Evolutionary conservation across 805 yeast species (phyloP).

Genomic region (Schizosaccharomyces osmophilus): DNA sequence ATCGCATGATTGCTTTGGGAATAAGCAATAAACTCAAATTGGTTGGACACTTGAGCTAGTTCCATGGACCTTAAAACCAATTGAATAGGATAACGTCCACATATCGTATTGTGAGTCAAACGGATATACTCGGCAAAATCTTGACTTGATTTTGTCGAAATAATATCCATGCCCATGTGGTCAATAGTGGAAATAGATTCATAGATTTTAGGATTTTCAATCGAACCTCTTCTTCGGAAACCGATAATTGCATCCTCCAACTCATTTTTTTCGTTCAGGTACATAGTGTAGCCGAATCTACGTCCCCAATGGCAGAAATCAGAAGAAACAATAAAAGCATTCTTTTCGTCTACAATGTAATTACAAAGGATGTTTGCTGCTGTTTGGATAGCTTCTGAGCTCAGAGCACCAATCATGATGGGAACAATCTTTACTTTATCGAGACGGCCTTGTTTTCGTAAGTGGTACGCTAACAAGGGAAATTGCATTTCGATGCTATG

Average conservation of each 20-base stretch:
- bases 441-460: constrained; percentile 13
- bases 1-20: constrained; percentile 42
- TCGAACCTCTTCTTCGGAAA: constrained; percentile 13
- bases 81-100: constrained; percentile 71
- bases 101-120: constrained; percentile 64
- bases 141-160: constrained; percentile 28
- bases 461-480: constrained; percentile 35
- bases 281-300: constrained; percentile 34
- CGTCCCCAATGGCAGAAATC: constrained; percentile 93
- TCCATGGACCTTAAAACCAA: constrained; percentile 29
- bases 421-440: constrained; percentile 33
- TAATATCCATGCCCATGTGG: constrained; percentile 37
- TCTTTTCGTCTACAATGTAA: constrained; percentile 27
- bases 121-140: constrained; percentile 45
- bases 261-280: constrained; percentile 19
- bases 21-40: constrained; percentile 53
- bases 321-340: constrained; percentile 56
- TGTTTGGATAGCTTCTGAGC: constrained; percentile 19
- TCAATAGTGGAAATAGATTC: constrained; percentile 56
- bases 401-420: constrained; percentile 46
- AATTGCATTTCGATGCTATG: constrained; percentile 90
- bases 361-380: constrained; percentile 28
- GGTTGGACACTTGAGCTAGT: constrained; percentile 15
- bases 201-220: constrained; percentile 24
- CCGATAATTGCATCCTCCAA: constrained; percentile 9